These are phyloP conservation scores for Petrea volubilis DNA, from an alignment of 257 asterid genomes.

Conservation along the genomic window DNA sequence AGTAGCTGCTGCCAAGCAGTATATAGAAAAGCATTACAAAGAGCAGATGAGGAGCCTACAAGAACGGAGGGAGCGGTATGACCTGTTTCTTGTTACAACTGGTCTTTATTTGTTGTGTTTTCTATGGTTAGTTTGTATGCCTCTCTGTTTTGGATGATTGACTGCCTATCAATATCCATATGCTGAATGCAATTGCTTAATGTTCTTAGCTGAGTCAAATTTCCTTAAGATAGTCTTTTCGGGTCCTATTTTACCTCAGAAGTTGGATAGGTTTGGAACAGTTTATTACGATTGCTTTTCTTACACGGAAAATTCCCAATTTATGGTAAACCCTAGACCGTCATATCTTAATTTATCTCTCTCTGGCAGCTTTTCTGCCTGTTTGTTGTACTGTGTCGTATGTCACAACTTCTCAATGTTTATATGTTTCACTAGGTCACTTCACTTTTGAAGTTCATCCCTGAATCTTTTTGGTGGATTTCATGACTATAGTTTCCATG, in stretches of 20 bases:
- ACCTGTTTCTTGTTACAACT: background rate
- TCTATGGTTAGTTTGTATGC: background rate
- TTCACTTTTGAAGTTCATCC: background rate
- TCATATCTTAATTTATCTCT: background rate
- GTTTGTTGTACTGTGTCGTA: background rate
- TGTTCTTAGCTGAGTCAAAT: background rate
- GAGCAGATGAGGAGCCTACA: slow-evolving; percentile 97
- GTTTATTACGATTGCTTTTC: background rate
- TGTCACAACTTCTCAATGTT: background rate
- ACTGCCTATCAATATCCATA: background rate
- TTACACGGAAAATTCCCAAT: background rate
- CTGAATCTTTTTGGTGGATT: background rate
- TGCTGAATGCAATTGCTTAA: background rate
- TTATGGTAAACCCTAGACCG: background rate
- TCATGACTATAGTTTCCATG: background rate
- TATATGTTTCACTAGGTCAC: background rate
- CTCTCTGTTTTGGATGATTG: background rate
- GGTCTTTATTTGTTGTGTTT: background rate
- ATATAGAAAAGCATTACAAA: slow-evolving; percentile 93
- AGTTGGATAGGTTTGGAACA: background rate
- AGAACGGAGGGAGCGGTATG: slow-evolving; percentile 92
- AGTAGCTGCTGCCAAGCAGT: slow-evolving; percentile 97
- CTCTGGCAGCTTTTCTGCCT: background rate
- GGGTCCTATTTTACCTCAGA: background rate
- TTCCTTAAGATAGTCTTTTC: background rate